Evolutionary conservation across 192 early-diverging fungal species (phyloP), one percentile per base, ranked within the genome.

Genomic region (Rhizophlyctis rosea): DNA sequence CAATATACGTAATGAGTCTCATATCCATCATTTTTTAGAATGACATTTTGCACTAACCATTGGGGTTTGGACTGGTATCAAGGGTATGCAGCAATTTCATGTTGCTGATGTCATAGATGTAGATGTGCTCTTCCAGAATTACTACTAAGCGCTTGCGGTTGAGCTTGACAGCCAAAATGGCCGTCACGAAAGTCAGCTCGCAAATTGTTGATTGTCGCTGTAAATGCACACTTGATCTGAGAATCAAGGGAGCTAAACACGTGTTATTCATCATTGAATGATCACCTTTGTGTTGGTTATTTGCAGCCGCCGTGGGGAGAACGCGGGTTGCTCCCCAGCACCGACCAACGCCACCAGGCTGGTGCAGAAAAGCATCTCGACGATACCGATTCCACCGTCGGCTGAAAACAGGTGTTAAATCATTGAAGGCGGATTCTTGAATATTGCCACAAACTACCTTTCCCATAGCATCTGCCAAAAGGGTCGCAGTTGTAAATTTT

Each of bases 401-500:
- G 82, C 88, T 4, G 24, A 28, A 39, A 44, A 21, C 31, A 54
- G 53, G 33, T 21, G 54, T 24, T n/a, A 65, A 16, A 24, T 23
- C 9, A 44, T 44, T 7, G 39, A 13, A 44, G 18, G 39, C 39
- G 39, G 9, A 44, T 44, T 44, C 7, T 44, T 44, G 9, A 7
- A n/a, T n/a, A n/a, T n/a, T n/a, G n/a, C n/a, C n/a, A n/a, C n/a
- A n/a, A 16, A 67, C 9, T 85, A 90, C 88, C 57, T 77, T 90
- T 91, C 50, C 86, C 83, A 72, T 91, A 93, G 76, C 91, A 93
- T 63, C 93, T 95, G 33, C 92, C 94, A 72, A 94, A 96, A 18
- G 95, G 96, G 72, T 96, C 94, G 76, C 89, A 92, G 75, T 94
- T 98, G 83, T 92, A 98, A 67, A 98, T 96, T 69, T 88, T 87